Percentiles rank a stretch among this genome's conserved stretches.
These are phyloP conservation scores for Rauvolfia tetraphylla DNA, from an alignment of 257 asterid genomes.

Conservation along the genomic window DNA sequence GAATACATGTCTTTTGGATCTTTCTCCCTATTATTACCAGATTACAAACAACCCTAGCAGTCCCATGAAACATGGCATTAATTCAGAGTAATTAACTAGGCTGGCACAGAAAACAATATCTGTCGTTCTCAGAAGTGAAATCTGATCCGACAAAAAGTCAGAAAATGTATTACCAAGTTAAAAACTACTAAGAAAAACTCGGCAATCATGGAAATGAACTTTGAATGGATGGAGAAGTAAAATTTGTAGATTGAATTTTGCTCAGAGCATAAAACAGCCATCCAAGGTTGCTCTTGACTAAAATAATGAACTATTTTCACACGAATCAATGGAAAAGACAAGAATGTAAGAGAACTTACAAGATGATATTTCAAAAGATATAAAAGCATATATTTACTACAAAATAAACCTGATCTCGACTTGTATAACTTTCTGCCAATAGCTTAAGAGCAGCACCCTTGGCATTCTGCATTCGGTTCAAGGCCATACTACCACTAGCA, in stretches of 20 bases:
- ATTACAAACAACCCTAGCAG: background rate
- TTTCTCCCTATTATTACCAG: background rate
- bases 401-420: slow-evolving; percentile 92
- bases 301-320: background rate
- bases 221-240: background rate
- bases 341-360: background rate
- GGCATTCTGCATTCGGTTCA: slow-evolving; percentile 98
- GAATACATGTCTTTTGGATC: background rate
- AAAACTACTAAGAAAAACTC: background rate
- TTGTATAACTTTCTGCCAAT: slow-evolving; percentile 96
- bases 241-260: background rate
- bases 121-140: background rate
- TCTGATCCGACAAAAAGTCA: background rate
- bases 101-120: background rate
- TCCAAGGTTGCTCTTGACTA: background rate
- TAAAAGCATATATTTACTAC: background rate
- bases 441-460: slow-evolving; percentile 97
- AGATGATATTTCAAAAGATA: background rate
- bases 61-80: background rate
- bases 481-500: slow-evolving; percentile 99
- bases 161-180: background rate
- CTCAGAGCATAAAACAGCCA: background rate
- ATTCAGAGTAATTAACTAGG: background rate
- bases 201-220: background rate
- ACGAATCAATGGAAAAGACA: background rate